Base-by-base conservation (phyloP, 1,139 yeast species). In the Lodderomyces jiufengensis region DNA sequence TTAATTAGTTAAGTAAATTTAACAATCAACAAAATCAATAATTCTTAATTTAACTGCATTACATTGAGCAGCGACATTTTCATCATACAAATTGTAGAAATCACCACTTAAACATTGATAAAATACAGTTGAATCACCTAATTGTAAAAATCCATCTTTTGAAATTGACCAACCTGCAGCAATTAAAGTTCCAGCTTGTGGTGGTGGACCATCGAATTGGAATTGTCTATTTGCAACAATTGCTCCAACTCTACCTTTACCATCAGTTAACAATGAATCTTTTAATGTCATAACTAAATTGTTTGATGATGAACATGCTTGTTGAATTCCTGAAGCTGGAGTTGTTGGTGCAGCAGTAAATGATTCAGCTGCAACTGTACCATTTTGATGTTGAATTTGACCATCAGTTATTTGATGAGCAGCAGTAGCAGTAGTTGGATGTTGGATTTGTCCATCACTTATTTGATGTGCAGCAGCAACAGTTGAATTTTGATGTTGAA, bases 121-220 rank as follows among this genome's bases (percentile, higher is more conserved):
- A 80, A 84, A 84, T 47, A 68, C 66, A 45, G 76, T 73, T 40
- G 61, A 56, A 63, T 70, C 66, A 66, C 92, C 92, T 48, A 84
- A 66, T 42, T 86, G 85, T 59, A 84, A 76, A 69, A 68, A 57
- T 51, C 87, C 87, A 38, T 77, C 82, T 39, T 60, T 52, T 41
- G 81, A 71, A 51, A 82, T 63, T 7, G 44, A 38, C 94, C 94
- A 84, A 49, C 94, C 94, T 43, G 79, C 85, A 56, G 94, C 94
- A 65, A 80, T 83, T 63, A 84, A 79, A 51, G 88, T 74, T 63
- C 94, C 94, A 42, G 92, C 90, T 73, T 84, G 94, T 54, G 92
- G 92, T 65, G 90, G 88, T 51, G 92, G 94, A 61, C 92, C 92
- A 58, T 83, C 92, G 54, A 83, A 83, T 70, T 83, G 92, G 82